Evolutionary conservation across 768 basidiomycete species (phyloP), one percentile per base, ranked within the genome.

Genomic region (Paxillus ammoniavirescens): DNA sequence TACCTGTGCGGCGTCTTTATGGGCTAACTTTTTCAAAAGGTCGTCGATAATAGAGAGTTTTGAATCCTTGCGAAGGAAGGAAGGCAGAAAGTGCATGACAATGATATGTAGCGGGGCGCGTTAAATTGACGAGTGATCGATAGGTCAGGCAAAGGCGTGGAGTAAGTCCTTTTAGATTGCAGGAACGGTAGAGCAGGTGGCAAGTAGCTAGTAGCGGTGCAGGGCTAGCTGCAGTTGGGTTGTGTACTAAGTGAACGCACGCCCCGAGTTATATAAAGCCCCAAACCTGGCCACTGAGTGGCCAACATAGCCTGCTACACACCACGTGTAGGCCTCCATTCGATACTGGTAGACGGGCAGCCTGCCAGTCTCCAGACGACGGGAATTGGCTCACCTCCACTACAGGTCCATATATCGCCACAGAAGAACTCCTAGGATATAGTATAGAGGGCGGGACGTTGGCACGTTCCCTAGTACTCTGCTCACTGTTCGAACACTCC

Each of bases 11-110:
- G 47, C 52, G 40, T 67, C 65, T 36, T 65, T 65, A 10, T 50
- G 53, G 0, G 56, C 46, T 10, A 66, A 61, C 38, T 50, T 58
- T 37, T 61, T 66, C 48, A 66, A 53, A 47, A 66, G 63, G 53
- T 65, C 54, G 42, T 50, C 57, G 56, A 61, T 18, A 50, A 66
- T 56, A 10, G 50, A 60, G 3, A 61, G 47, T 55, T 62, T 67
- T 8, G 65, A 57, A 45, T 62, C 63, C 50, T 65, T 67, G 15
- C 65, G 65, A 38, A 65, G 57, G 38, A 67, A 65, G 15, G 14
- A 26, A 26, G 65, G 63, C 13, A 66, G 57, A 51, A 65, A 53
- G 60, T 55, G 65, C 65, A 65, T 65, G 42, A n/a, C 13, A 8
- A 65, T 65, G 45, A 14, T 21, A 14, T 18, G 38, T 35, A 14